Base-by-base conservation (phyloP, 768 basidiomycete species). In the Candolleomyces aberdarensis region DNA sequence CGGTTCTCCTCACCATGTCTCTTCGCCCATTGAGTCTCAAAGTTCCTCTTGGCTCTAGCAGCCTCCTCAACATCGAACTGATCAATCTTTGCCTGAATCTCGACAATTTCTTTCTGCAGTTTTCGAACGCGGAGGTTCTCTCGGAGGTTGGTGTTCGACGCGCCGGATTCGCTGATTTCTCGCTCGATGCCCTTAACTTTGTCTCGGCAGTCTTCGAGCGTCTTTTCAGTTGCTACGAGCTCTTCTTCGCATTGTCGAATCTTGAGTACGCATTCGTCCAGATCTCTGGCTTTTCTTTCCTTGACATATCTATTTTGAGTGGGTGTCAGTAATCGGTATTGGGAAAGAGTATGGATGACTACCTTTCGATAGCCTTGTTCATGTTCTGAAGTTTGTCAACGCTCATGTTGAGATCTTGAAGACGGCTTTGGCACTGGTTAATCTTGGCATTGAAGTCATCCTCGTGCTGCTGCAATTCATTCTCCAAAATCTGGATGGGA, bases 101-200 rank as follows among this genome's bases (percentile, higher is more conserved):
- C 77, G 31, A 76, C 77, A 31, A 97, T 89, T 57, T 92, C 85
- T 50, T 79, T 77, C 58, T 80, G 78, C 22, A 93, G 78, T 67
- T 83, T 83, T 60, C 93, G 80, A 57, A 92, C 85, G 4, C 91
- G 85, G 49, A 94, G 76, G 71, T 98, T 99, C 70, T 94, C 91
- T 62, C 89, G 84, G 57, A 93, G 72, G 71, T 88, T 91, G 26
- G 87, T 83, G 51, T 87, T 70, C 11, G 81, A 81, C 41, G 89
- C 85, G 54, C 85, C 88, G 63, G 89, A 83, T 65, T 89, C 87
- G 70, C 86, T 87, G 70, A 94, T 86, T 68, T 94, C 90, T 69
- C 85, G 87, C 67, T 92, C 88, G 15, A 95, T 82, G 20, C 73
- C 77, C 14, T 79, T 77, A 31, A 93, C 82, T 32, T 66, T 69